Base-by-base conservation (phyloP, 2,329 filamentous ascomycete genomes). In the Bipolaris cookei region DNA sequence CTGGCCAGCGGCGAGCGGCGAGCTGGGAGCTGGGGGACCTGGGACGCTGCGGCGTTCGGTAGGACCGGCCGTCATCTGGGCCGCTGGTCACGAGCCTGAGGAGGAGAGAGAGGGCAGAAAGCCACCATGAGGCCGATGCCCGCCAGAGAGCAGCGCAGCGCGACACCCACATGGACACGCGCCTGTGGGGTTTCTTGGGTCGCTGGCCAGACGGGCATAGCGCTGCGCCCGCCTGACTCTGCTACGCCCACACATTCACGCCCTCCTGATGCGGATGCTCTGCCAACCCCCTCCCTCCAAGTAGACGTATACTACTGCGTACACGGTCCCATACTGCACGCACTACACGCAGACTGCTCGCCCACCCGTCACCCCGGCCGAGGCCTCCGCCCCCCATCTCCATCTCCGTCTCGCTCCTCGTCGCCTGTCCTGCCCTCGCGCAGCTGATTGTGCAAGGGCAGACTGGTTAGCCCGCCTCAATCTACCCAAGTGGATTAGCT, bases 161-260 rank as follows among this genome's bases (percentile, higher is more conserved):
- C 25, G 25, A 25, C 25, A 25, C 25, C 25, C 25, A 28, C 25
- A 28, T 28, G 34, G 34, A 16, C n/a, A 39, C 37, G 37, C 37
- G 37, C 20, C 45, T 58, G 58, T 68, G 64, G 67, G 66, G 67
- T 60, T 63, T 62, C n/a, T 44, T 39, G 25, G 47, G 14, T 30
- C 43, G 46, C 41, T 3, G 21, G 34, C 39, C 43, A 44, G 54
- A 57, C 54, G 37, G 37, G 37, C 37, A 39, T 39, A 21, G 37
- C 37, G 16, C 8, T 18, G 20, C 6, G 10, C 8, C 39, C 21
- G 11, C 20, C 39, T 14, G 8, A 14, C 39, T 25, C 13, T 25
- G 16, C 43, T 13, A 10, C 25, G 23, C 23, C 23, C 23, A 23
- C 23, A 23, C 7, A 10, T 8, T 10, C 2, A 10, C 25, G 25